Conservation (phyloP, 495 filamentous ascomycete species). For the Beverwykella pulmonaria region DNA sequence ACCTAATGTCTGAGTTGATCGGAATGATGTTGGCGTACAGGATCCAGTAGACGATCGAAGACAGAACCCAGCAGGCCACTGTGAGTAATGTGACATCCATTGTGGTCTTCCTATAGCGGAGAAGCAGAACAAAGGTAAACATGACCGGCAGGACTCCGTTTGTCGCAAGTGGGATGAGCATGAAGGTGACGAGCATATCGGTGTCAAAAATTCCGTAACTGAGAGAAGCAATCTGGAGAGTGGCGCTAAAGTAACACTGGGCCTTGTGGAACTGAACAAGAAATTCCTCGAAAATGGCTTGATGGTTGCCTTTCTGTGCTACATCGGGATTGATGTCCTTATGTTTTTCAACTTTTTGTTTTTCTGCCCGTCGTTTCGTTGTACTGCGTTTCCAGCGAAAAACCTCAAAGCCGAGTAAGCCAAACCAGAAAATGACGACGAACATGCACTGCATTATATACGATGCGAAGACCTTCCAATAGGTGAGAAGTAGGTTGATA, state of each 20-base stretch:
- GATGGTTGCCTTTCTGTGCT: not conserved
- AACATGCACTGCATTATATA: conserved; percentile 29
- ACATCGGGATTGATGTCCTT: not conserved
- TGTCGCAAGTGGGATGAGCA: conserved; percentile 26
- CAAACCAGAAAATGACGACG: conserved; percentile 24
- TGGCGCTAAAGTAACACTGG: conserved; percentile 34
- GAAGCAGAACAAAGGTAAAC: conserved; percentile 22
- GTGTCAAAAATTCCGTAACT: conserved; percentile 25
- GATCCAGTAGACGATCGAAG: conserved; percentile 27
- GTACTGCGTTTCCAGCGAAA: not conserved
- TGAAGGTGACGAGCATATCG: conserved; percentile 28
- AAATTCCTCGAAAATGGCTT: conserved; percentile 14
- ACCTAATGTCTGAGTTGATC: conserved; percentile 4
- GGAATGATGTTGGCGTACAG: conserved; percentile 24
- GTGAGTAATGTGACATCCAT: conserved; percentile 20
- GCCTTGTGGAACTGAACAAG: conserved; percentile 32
- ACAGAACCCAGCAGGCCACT: conserved; percentile 6
- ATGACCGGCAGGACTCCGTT: conserved; percentile 28
- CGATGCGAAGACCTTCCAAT: conserved; percentile 16
- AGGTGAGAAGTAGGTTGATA: not conserved
- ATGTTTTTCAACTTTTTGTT: not conserved
- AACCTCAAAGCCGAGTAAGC: conserved; percentile 4
- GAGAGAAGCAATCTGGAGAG: conserved; percentile 26
- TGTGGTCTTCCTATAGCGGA: not conserved
- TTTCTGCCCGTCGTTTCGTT: not conserved